phyloP scores from a whole-genome alignment of 306 rosid species.

The Styphnolobium japonicum region DNA sequence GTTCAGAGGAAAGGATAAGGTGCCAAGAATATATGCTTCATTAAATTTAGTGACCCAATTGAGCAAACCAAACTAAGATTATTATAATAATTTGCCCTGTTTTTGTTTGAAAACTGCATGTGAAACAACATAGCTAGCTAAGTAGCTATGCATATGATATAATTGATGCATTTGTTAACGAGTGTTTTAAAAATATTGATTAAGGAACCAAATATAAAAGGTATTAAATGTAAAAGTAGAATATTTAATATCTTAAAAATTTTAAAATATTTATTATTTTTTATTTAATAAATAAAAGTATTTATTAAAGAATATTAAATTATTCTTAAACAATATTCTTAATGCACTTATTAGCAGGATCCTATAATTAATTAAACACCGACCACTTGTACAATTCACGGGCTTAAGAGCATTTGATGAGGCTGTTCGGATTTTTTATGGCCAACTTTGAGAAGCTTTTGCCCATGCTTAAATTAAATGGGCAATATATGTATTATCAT shows the following conservation, averaged over 20 bases:
- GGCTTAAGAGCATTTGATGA: background rate
- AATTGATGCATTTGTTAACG: too few relatives aligned
- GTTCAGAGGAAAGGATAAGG: background rate
- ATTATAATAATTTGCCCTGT: conserved; percentile 24
- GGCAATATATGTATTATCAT: background rate
- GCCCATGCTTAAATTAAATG: conserved; percentile 16
- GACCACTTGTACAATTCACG: conserved; percentile 24
- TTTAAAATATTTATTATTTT: too few relatives aligned
- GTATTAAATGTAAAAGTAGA: too few relatives aligned
- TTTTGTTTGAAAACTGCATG: conserved; percentile 28
- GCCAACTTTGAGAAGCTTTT: conserved; percentile 14
- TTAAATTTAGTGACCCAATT: background rate
- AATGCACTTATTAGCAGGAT: too few relatives aligned
- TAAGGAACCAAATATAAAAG: too few relatives aligned
- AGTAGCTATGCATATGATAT: background rate
- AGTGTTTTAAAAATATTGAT: too few relatives aligned
- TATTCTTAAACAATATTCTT: too few relatives aligned
- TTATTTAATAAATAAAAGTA: too few relatives aligned
- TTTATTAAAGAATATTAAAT: too few relatives aligned
- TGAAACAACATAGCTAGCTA: conserved; percentile 16
- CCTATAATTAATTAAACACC: conserved; percentile 3
- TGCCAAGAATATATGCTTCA: conserved; percentile 30
- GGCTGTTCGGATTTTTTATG: background rate
- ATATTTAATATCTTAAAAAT: too few relatives aligned
- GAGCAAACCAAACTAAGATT: conserved; percentile 16